phyloP scores from a whole-genome alignment of 2,329 filamentous ascomycete genomes.

The Thermoascus crustaceus region DNA sequence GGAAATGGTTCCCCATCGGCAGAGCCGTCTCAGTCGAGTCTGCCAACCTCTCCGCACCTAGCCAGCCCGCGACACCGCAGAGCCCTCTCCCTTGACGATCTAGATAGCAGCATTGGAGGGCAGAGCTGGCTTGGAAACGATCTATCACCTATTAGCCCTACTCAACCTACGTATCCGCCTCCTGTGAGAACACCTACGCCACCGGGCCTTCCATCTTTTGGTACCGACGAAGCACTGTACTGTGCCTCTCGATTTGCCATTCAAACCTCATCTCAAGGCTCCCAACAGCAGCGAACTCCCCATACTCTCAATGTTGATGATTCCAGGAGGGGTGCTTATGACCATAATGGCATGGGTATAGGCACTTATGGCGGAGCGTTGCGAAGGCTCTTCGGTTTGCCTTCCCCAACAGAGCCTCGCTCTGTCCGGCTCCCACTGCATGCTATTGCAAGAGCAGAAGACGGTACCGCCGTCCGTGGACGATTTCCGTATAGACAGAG shows the following conservation, averaged over 20 bases:
- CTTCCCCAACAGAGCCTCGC: constrained; percentile 10
- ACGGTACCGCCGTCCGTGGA: constrained; percentile 34
- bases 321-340: background rate
- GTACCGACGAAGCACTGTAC: constrained; percentile 31
- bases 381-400: constrained; percentile 23
- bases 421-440: constrained; percentile 12
- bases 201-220: constrained; percentile 38
- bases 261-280: constrained; percentile 6
- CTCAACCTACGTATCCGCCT: constrained; percentile 29
- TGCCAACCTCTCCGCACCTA: background rate
- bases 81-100: constrained; percentile 19
- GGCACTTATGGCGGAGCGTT: constrained; percentile 19
- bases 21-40: background rate
- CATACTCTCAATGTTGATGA: background rate
- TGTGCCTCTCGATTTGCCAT: constrained; percentile 20
- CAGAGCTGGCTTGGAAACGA: constrained; percentile 17
- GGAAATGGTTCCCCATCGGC: background rate
- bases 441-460: constrained; percentile 29
- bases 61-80: constrained; percentile 11
- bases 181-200: constrained; percentile 34
- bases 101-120: constrained; percentile 12
- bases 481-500: constrained; percentile 34
- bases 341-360: constrained; percentile 7
- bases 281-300: constrained; percentile 7
- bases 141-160: constrained; percentile 21